Evolutionary conservation across 352 stramenopile species (phyloP).

Genomic region (Globisporangium spiculum): DNA sequence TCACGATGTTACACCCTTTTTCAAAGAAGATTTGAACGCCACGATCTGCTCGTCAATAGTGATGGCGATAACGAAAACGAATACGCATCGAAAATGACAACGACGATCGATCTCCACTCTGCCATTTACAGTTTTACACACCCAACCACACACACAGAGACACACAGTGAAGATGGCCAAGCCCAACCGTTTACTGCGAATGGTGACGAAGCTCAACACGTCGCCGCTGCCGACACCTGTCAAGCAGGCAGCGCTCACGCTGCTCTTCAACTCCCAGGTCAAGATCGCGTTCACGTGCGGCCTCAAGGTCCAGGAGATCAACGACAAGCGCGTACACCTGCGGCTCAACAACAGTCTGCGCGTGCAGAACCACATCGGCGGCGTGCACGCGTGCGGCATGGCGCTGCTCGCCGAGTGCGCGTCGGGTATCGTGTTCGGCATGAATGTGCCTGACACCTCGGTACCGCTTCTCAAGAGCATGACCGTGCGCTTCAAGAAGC

Average conservation of each 20-base stretch:
- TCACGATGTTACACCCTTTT: not conserved
- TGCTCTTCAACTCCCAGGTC: slow-evolving; percentile 81
- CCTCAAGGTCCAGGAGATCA: slow-evolving; percentile 70
- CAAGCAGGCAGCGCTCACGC: slow-evolving; percentile 53
- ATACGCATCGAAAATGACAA: not conserved
- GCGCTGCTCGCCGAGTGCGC: slow-evolving; percentile 78
- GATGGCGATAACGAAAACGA: not conserved
- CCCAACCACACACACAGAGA: not conserved
- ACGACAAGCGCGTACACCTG: slow-evolving; percentile 37
- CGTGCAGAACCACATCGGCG: slow-evolving; percentile 89
- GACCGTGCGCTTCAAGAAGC: slow-evolving; percentile 73
- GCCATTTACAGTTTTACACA: not conserved
- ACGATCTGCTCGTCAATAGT: not conserved
- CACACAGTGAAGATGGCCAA: slow-evolving; percentile 13
- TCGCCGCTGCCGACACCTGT: slow-evolving; percentile 29
- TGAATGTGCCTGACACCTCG: slow-evolving; percentile 83
- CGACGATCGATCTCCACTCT: too few relatives aligned
- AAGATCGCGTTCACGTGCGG: slow-evolving; percentile 81
- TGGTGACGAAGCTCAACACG: slow-evolving; percentile 57
- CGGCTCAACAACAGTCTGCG: slow-evolving; percentile 67
- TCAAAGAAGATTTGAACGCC: not conserved
- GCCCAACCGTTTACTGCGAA: slow-evolving; percentile 54
- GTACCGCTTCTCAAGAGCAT: slow-evolving; percentile 85
- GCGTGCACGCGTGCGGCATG: slow-evolving; percentile 86
- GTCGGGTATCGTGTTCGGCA: slow-evolving; percentile 80